Conservation (phyloP, 2,329 filamentous ascomycete species). For the Aspergillus flavus region DNA sequence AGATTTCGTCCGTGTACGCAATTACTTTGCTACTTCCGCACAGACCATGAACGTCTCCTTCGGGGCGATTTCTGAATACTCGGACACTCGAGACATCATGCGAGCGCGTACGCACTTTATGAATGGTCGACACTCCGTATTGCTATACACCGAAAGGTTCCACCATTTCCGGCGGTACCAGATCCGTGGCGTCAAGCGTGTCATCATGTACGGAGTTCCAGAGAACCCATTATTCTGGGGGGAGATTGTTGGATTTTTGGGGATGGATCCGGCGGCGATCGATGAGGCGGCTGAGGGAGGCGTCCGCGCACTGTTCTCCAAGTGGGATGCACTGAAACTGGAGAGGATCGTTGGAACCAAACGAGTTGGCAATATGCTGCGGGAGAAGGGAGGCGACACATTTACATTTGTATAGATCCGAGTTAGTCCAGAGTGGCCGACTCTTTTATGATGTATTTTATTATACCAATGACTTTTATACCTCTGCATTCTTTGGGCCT, state of each 20-base stretch:
- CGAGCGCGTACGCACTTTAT: conserved; percentile 86
- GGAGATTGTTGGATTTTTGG: conserved; percentile 47
- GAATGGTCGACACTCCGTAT: conserved; percentile 75
- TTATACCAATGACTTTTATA: background rate
- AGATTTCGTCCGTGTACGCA: conserved; percentile 91
- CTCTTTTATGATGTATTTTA: background rate
- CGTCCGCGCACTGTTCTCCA: conserved; percentile 71
- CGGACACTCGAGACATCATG: conserved; percentile 73
- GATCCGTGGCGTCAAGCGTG: conserved; percentile 75
- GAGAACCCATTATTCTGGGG: conserved; percentile 70
- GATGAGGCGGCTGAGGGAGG: conserved; percentile 59
- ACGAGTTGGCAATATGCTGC: conserved; percentile 80
- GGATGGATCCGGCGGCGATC: conserved; percentile 50
- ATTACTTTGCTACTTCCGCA: conserved; percentile 78
- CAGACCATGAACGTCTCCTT: conserved; percentile 65
- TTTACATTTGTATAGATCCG: conserved; percentile 82
- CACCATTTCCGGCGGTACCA: conserved; percentile 93
- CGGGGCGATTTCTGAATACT: conserved; percentile 87
- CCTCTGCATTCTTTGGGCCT: too few species aligned
- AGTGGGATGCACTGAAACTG: conserved; percentile 84
- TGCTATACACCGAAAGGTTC: conserved; percentile 92
- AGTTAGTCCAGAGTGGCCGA: background rate
- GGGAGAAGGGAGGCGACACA: conserved; percentile 77
- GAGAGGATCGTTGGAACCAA: conserved; percentile 84
- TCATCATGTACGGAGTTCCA: conserved; percentile 89